Evolutionary conservation across 331 rosid genomes (phyloP).

Genomic region (Dryas integrifolia): DNA sequence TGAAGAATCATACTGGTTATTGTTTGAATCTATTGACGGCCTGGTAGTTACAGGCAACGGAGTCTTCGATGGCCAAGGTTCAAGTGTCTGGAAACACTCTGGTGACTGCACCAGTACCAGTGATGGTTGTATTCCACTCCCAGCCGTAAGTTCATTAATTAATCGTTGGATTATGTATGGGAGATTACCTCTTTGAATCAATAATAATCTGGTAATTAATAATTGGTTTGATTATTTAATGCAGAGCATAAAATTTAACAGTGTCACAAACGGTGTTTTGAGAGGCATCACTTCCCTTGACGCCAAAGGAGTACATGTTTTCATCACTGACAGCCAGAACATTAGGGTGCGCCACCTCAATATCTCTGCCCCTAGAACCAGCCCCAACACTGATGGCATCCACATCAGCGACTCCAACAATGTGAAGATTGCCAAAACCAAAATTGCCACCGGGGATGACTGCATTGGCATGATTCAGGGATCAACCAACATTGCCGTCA

Average conservation of each 20-base stretch:
- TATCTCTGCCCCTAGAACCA: conserved; percentile 54
- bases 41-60: conserved; percentile 64
- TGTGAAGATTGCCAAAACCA: conserved; percentile 39
- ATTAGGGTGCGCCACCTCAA: conserved; percentile 43
- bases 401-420: conserved; percentile 61
- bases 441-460: conserved; percentile 74
- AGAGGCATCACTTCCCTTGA: conserved; percentile 45
- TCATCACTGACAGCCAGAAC: conserved; percentile 46
- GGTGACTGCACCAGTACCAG: conserved; percentile 30
- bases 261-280: conserved; percentile 37
- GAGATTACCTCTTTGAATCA: no score
- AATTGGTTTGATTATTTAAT: background rate
- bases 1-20: conserved; percentile 49
- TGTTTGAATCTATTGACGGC: conserved; percentile 44
- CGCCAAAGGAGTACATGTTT: conserved; percentile 69
- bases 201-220: background rate
- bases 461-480: conserved; percentile 73
- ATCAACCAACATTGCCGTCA: conserved; percentile 44
- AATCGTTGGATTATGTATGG: background rate
- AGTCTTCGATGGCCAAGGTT: conserved; percentile 70
- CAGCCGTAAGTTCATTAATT: conserved; percentile 46
- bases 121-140: conserved; percentile 40
- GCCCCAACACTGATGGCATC: conserved; percentile 91
- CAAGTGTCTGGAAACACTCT: conserved; percentile 39
- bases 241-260: conserved; percentile 50